Evolutionary conservation across 768 basidiomycete species (phyloP).

Genomic region (Lactarius deliciosus): DNA sequence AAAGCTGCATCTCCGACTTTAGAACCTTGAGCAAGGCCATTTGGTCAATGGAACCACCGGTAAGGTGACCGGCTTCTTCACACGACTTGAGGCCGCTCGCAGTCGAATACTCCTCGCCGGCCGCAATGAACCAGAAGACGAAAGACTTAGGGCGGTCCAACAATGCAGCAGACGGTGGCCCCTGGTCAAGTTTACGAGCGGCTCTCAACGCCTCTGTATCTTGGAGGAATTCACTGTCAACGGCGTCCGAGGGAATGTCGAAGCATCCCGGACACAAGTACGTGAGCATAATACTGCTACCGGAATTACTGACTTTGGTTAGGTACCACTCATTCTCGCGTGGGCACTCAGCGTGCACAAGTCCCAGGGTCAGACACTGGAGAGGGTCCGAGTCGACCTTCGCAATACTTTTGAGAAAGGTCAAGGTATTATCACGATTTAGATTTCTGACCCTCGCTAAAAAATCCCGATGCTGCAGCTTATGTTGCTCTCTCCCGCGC

Average conservation of each 20-base stretch:
- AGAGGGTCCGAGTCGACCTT: conserved; percentile 80
- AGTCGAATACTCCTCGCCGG: conserved; percentile 2
- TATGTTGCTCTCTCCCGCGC: conserved; percentile 76
- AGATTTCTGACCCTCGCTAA: neutral
- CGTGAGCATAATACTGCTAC: conserved; percentile 19
- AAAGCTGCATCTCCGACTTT: conserved; percentile 10
- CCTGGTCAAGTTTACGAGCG: conserved; percentile 56
- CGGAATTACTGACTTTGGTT: neutral
- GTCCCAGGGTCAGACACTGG: conserved; percentile 86
- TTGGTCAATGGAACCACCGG: conserved; percentile 75
- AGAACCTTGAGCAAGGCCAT: conserved; percentile 68
- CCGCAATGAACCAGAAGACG: neutral
- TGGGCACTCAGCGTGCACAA: conserved; percentile 91
- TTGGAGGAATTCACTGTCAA: conserved; percentile 57
- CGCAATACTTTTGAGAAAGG: conserved; percentile 75
- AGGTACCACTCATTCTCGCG: conserved; percentile 65
- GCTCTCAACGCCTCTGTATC: conserved; percentile 51
- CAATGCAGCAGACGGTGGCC: conserved; percentile 47
- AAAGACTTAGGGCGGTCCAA: neutral
- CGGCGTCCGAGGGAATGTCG: conserved; percentile 55
- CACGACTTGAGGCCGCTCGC: conserved; percentile 47
- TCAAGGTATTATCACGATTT: conserved; percentile 52
- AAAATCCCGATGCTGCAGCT: conserved; percentile 39
- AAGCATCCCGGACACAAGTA: conserved; percentile 63
- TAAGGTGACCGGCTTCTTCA: conserved; percentile 48